These are phyloP conservation scores for Anethum foeniculum DNA, from an alignment of 140 eudicot genomes.

Conservation along the genomic window DNA sequence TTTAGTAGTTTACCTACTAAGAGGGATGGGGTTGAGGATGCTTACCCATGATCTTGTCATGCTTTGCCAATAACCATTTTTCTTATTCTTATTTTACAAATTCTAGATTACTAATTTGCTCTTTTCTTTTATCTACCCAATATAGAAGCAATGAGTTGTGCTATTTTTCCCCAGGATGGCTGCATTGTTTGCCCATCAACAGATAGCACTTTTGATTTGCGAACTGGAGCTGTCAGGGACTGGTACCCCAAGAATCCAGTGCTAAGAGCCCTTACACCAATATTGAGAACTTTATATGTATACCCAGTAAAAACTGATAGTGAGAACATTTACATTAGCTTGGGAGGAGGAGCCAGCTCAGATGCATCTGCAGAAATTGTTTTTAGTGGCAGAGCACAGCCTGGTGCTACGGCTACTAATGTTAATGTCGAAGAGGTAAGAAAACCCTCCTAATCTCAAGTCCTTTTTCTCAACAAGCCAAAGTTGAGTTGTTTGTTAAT, in stretches of 20 bases:
- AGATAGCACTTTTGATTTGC: conserved; percentile 80
- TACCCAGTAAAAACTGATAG: conserved; percentile 72
- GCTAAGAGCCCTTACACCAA: conserved; percentile 73
- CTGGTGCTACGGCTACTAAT: conserved; percentile 70
- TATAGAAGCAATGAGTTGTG: neutral
- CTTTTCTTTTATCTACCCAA: neutral
- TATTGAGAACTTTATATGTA: conserved; percentile 51
- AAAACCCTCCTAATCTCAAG: neutral
- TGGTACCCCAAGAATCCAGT: conserved; percentile 97
- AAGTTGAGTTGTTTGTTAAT: neutral
- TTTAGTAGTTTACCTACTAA: too few relatives aligned
- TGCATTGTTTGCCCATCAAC: conserved; percentile 91
- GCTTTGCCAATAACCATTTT: neutral
- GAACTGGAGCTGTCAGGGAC: conserved; percentile 75
- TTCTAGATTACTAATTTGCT: neutral
- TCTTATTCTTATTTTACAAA: neutral
- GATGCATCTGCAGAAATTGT: conserved; percentile 78
- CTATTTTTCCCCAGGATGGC: conserved; percentile 52
- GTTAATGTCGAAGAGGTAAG: conserved; percentile 91
- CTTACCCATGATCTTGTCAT: neutral
- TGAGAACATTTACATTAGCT: conserved; percentile 72
- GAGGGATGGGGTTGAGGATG: neutral
- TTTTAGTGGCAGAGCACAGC: conserved; percentile 83
- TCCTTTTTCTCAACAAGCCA: neutral
- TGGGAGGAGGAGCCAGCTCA: conserved; percentile 35